Percentiles rank a stretch among this genome's conserved stretches.
Evolutionary conservation across 2,329 filamentous ascomycete genomes (phyloP).

Genomic region (Aspergillus pseudonomiae): DNA sequence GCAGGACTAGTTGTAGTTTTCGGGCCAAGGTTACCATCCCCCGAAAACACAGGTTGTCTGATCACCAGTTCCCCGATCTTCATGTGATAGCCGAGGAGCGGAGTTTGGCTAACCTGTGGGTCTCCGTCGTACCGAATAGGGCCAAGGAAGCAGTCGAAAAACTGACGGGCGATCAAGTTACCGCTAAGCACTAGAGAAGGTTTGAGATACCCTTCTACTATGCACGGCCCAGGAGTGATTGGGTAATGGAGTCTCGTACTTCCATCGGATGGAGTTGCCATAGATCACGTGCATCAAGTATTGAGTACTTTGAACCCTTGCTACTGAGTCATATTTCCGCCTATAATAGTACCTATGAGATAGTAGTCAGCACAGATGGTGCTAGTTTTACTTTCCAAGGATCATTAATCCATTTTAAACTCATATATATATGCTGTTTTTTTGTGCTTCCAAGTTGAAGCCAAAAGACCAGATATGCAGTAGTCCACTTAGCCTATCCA

Average conservation of each 20-base stretch:
- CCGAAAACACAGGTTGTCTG: not conserved
- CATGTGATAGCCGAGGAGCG: constrained; percentile 31
- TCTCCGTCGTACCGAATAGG: constrained; percentile 44
- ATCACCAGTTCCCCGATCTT: constrained; percentile 15
- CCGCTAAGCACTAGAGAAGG: constrained; percentile 64
- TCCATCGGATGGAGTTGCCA: not conserved
- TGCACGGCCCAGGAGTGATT: constrained; percentile 17
- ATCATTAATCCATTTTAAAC: not conserved
- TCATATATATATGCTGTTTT: not conserved
- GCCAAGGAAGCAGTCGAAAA: constrained; percentile 69
- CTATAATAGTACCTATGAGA: not conserved
- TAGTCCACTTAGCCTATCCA: not conserved
- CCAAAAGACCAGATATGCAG: not conserved
- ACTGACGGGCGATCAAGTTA: constrained; percentile 64
- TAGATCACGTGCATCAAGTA: not conserved
- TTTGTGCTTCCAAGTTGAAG: not conserved
- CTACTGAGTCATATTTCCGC: not conserved
- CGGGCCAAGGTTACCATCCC: not conserved
- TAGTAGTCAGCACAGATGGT: not conserved
- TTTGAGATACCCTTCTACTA: constrained; percentile 44
- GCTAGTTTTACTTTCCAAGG: not conserved
- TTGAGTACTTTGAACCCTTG: not conserved
- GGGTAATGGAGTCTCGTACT: not conserved
- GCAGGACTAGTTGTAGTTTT: not conserved
- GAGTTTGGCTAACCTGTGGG: constrained; percentile 33